A percentile compares a stretch with the other conserved stretches of the same genome.
Evolutionary conservation across 306 rosid genomes (phyloP).

Genomic region (Acmispon strigosus): DNA sequence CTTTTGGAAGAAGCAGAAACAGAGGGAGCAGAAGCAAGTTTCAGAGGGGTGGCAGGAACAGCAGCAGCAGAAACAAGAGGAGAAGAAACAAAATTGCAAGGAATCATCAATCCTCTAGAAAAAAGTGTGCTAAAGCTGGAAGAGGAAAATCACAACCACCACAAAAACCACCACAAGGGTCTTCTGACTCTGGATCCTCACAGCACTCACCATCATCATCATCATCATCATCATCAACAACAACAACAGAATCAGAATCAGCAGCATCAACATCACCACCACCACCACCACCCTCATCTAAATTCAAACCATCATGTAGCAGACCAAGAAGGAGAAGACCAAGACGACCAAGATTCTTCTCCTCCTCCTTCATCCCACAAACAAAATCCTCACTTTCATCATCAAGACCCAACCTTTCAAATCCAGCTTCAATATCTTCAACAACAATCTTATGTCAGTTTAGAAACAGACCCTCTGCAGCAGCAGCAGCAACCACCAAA

Average conservation of each 20-base stretch:
- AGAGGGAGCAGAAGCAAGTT: conserved; percentile 20
- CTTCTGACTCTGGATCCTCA: conserved; percentile 90
- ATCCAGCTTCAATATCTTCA: conserved; percentile 24
- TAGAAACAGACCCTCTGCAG: conserved; percentile 19
- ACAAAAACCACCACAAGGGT: background rate
- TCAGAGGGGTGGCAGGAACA: conserved; percentile 39
- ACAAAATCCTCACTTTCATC: background rate
- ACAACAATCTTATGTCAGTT: conserved; percentile 4
- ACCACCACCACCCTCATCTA: background rate
- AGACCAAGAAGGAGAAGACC: conserved; percentile 11
- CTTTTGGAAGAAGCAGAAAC: conserved; percentile 38
- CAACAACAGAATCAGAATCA: background rate
- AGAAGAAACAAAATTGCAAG: conserved; percentile 2
- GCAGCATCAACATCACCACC: too few relatives aligned
- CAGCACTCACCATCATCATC: conserved; percentile 40
- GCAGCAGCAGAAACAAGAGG: conserved; percentile 22
- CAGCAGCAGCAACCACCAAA: conserved; percentile 18
- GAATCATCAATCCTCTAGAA: conserved; percentile 11
- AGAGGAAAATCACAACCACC: conserved; percentile 32
- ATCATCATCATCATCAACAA: conserved; percentile 19
- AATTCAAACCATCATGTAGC: conserved; percentile 31
- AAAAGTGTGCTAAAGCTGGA: conserved; percentile 54
- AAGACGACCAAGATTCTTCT: conserved; percentile 23
- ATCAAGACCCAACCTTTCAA: conserved; percentile 17
- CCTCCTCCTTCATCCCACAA: conserved; percentile 7